These are phyloP conservation scores for Protomyces inundatus DNA, from an alignment of 1,139 yeast genomes.

Conservation along the genomic window DNA sequence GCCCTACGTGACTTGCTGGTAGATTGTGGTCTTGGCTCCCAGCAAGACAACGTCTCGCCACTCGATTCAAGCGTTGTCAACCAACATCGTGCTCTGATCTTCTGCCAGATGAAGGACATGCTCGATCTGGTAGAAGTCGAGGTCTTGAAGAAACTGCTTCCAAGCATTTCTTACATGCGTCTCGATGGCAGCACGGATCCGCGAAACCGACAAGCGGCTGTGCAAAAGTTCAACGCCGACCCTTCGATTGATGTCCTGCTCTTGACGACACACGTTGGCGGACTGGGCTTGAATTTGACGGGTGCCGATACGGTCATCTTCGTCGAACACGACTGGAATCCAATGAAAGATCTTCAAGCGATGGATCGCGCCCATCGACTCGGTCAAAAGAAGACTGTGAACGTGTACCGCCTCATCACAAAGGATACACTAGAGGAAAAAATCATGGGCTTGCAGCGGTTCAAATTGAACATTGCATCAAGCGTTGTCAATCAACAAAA, in stretches of 20 bases:
- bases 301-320: conserved; percentile 99
- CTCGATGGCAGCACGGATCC: conserved; percentile 94
- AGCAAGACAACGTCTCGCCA: conserved; percentile 40
- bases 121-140: conserved; percentile 92
- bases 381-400: conserved; percentile 96
- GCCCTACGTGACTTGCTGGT: conserved; percentile 74
- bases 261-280: conserved; percentile 96
- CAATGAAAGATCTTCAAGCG: conserved; percentile 98
- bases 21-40: conserved; percentile 90
- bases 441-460: conserved; percentile 96
- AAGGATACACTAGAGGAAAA: conserved; percentile 91
- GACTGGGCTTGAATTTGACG: conserved; percentile 90
- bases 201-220: conserved; percentile 84
- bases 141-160: conserved; percentile 73
- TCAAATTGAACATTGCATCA: conserved; percentile 95
- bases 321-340: conserved; percentile 99
- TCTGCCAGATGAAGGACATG: conserved; percentile 97
- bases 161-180: conserved; percentile 89
- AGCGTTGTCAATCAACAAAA: conserved; percentile 96
- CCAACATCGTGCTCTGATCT: conserved; percentile 90
- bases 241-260: conserved; percentile 92
- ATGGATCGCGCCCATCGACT: conserved; percentile 99
- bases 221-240: conserved; percentile 86
- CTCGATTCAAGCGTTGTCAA: conserved; percentile 71
- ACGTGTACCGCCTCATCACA: conserved; percentile 87